phyloP scores from a whole-genome alignment of 495 filamentous ascomycete genomes.

The Sphaerosporella brunnea region DNA sequence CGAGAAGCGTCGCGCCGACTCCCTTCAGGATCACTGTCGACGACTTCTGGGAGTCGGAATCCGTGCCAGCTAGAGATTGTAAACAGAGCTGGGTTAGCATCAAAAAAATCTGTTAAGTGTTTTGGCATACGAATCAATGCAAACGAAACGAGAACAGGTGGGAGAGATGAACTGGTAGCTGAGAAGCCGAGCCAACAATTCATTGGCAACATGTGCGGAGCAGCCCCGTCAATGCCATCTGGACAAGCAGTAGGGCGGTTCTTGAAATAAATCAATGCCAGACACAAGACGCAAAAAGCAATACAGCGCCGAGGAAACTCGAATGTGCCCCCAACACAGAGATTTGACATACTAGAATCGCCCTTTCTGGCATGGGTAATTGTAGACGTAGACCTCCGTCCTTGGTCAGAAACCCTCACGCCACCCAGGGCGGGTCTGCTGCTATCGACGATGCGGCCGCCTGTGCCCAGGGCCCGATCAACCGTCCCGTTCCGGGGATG shows the following conservation, averaged over 20 bases:
- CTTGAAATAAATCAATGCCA: no score
- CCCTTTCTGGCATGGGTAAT: background rate
- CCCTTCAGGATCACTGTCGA: constrained; percentile 17
- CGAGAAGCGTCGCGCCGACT: constrained; percentile 17
- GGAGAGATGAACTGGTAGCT: background rate
- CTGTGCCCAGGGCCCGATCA: background rate
- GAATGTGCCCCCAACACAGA: no score
- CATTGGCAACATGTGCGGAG: background rate
- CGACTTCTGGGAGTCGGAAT: constrained; percentile 1
- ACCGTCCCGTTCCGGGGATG: background rate
- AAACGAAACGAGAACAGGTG: constrained; percentile 1
- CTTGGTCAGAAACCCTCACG: background rate
- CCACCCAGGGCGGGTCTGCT: no score
- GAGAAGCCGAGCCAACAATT: background rate
- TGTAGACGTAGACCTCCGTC: background rate
- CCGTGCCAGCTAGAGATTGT: constrained; percentile 2
- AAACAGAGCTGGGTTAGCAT: constrained; percentile 6
- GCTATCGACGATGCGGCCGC: background rate
- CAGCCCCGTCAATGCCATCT: no score
- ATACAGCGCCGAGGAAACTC: no score
- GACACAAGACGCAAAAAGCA: no score
- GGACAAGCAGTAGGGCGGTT: no score
- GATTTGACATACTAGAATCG: background rate
- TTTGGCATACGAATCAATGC: background rate
- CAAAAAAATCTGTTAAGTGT: no score